Percentiles rank a stretch among this genome's conserved stretches.
phyloP scores from a whole-genome alignment of 1,139 yeast genomes.

The Tardiomyces depauwii region DNA sequence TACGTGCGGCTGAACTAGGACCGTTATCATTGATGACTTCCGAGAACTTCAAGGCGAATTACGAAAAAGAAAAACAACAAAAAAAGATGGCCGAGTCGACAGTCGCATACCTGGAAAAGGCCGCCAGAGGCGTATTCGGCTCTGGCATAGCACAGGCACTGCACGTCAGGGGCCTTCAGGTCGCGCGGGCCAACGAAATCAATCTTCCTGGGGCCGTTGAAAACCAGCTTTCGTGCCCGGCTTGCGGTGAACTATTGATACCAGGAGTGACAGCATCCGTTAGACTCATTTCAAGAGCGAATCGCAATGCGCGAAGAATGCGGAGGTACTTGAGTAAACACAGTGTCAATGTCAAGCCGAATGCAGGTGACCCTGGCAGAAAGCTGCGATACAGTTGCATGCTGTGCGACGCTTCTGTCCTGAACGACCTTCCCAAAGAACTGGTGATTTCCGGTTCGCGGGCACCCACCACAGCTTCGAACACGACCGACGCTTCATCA shows the following conservation, averaged over 20 bases:
- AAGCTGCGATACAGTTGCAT: constrained; percentile 4
- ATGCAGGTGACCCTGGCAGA: background rate
- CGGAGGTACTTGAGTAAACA: background rate
- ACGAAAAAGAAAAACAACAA: background rate
- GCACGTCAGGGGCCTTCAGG: constrained; percentile 7
- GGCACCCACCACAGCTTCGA: background rate
- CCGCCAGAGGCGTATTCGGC: constrained; percentile 7
- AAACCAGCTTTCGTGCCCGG: constrained; percentile 9
- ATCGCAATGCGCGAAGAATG: background rate
- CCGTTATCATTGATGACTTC: too few species aligned
- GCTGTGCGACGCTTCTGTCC: constrained; percentile 1
- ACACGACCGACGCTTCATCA: background rate
- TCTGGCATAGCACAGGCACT: constrained; percentile 5
- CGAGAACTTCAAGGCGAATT: too few species aligned
- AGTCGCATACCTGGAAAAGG: constrained; percentile 7
- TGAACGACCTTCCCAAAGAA: background rate
- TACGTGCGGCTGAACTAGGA: too few species aligned
- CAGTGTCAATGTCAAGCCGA: background rate
- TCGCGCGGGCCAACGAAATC: background rate
- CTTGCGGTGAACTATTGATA: constrained; percentile 12
- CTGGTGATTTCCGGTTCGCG: background rate
- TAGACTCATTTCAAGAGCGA: constrained; percentile 7
- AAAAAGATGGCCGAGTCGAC: background rate
- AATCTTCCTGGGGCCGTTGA: background rate
- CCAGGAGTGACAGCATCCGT: constrained; percentile 15